These are phyloP conservation scores for Tetrapisispora nanseiensis DNA, from an alignment of 805 yeast species.

Conservation along the genomic window DNA sequence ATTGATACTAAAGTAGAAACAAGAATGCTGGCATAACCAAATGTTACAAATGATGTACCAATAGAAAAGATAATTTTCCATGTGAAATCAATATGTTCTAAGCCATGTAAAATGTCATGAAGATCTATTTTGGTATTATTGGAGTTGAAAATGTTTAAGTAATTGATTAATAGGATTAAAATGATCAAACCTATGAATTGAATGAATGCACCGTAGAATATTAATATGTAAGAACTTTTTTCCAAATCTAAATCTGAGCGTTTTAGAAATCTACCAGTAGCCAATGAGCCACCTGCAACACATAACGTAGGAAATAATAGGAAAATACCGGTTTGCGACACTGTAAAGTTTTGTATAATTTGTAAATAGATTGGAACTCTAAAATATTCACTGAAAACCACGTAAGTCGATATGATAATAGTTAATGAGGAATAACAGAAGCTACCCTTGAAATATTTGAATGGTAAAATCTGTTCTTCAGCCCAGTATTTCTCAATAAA, in stretches of 20 bases:
- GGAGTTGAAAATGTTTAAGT: not conserved
- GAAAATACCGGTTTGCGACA: conserved; percentile 47
- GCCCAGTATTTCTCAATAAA: conserved; percentile 30
- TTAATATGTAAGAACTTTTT: conserved; percentile 22
- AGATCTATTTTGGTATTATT: not conserved
- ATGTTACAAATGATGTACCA: conserved; percentile 32
- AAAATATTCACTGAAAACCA: conserved; percentile 41
- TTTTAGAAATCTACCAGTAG: conserved; percentile 40
- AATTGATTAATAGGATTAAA: conserved; percentile 36
- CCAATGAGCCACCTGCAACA: conserved; percentile 44
- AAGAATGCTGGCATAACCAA: conserved; percentile 44
- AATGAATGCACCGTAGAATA: conserved; percentile 13
- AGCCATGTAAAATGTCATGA: conserved; percentile 50
- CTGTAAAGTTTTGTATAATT: conserved; percentile 40
- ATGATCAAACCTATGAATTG: conserved; percentile 18
- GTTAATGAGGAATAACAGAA: conserved; percentile 44
- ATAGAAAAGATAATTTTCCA: conserved; percentile 28
- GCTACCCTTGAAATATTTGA: conserved; percentile 41
- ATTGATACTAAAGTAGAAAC: conserved; percentile 51
- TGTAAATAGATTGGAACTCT: conserved; percentile 52
- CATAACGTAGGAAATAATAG: conserved; percentile 47
- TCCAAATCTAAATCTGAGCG: conserved; percentile 25
- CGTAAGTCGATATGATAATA: conserved; percentile 37
- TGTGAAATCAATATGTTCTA: conserved; percentile 20
- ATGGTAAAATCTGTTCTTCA: conserved; percentile 51